These are phyloP conservation scores for Calonectria hawksworthii DNA, from an alignment of 2,329 filamentous ascomycete species.

Conservation along the genomic window DNA sequence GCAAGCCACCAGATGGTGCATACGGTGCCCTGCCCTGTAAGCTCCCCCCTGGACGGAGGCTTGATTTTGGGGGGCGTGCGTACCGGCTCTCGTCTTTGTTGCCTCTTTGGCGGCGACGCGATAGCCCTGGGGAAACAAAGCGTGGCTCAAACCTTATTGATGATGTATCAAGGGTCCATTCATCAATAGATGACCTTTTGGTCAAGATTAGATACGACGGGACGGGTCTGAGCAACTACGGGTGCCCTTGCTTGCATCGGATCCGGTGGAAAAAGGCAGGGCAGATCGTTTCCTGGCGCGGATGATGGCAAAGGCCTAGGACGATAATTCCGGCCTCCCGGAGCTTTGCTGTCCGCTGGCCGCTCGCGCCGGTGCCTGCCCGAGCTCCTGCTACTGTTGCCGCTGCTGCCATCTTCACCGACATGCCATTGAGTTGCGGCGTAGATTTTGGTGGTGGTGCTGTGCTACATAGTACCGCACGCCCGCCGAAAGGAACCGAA, in stretches of 20 bases:
- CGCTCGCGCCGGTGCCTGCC: neutral
- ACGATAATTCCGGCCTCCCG: slow-evolving; percentile 7
- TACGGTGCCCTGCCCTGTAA: neutral
- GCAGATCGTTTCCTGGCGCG: neutral
- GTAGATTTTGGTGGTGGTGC: neutral
- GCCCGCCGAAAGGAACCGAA: neutral
- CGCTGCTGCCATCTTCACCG: neutral
- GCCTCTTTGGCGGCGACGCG: neutral
- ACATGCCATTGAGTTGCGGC: slow-evolving; percentile 12
- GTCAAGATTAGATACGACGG: neutral
- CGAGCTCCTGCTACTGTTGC: neutral
- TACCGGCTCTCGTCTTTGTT: neutral
- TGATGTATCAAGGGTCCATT: neutral
- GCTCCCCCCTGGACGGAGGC: neutral
- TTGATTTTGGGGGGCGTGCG: neutral
- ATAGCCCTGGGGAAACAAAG: slow-evolving; percentile 6
- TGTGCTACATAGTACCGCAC: neutral
- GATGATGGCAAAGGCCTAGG: neutral
- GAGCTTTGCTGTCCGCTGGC: neutral
- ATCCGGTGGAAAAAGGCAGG: neutral
- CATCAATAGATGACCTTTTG: neutral
- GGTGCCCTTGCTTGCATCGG: neutral
- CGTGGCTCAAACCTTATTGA: slow-evolving; percentile 7
- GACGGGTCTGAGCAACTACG: neutral
- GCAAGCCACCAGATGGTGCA: slow-evolving; percentile 6